Percentiles rank a stretch among this genome's conserved stretches.
These are phyloP conservation scores for Pseudocercospora eumusae DNA, from an alignment of 2,329 filamentous ascomycete genomes.

Conservation along the genomic window DNA sequence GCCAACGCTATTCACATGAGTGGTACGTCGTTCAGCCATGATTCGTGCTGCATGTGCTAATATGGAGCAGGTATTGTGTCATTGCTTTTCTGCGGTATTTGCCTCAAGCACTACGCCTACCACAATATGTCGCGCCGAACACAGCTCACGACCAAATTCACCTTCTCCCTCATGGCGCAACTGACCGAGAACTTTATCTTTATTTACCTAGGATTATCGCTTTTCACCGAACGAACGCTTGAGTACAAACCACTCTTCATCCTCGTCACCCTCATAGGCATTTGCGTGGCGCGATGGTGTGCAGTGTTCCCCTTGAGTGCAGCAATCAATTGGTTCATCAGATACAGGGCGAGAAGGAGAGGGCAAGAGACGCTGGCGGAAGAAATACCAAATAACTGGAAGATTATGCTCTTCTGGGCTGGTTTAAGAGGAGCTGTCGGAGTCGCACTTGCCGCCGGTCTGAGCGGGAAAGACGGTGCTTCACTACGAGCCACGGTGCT, in stretches of 20 bases:
- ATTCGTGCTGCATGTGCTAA: slow-evolving; percentile 17
- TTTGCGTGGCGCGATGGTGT: slow-evolving; percentile 88
- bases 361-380: slow-evolving; percentile 72
- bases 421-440: slow-evolving; percentile 93
- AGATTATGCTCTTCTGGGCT: slow-evolving; percentile 99
- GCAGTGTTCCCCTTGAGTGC: slow-evolving; percentile 91
- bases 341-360: slow-evolving; percentile 76
- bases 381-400: slow-evolving; percentile 90
- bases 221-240: slow-evolving; percentile 87
- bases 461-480: slow-evolving; percentile 70
- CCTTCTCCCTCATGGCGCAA: slow-evolving; percentile 93
- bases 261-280: slow-evolving; percentile 85
- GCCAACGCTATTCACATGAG: slow-evolving; percentile 95
- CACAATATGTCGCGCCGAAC: slow-evolving; percentile 99
- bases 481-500: slow-evolving; percentile 92
- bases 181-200: slow-evolving; percentile 99
- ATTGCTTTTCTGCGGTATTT: slow-evolving; percentile 95
- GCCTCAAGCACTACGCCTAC: slow-evolving; percentile 97
- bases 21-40: slow-evolving; percentile 58
- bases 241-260: slow-evolving; percentile 95
- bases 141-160: slow-evolving; percentile 95
- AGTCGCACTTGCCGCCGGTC: slow-evolving; percentile 85
- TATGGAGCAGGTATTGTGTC: slow-evolving; percentile 78
- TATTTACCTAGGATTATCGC: slow-evolving; percentile 91
- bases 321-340: slow-evolving; percentile 88